Evolutionary conservation across 2,329 filamentous ascomycete genomes (phyloP).

Genomic region (Nemania diffusa): DNA sequence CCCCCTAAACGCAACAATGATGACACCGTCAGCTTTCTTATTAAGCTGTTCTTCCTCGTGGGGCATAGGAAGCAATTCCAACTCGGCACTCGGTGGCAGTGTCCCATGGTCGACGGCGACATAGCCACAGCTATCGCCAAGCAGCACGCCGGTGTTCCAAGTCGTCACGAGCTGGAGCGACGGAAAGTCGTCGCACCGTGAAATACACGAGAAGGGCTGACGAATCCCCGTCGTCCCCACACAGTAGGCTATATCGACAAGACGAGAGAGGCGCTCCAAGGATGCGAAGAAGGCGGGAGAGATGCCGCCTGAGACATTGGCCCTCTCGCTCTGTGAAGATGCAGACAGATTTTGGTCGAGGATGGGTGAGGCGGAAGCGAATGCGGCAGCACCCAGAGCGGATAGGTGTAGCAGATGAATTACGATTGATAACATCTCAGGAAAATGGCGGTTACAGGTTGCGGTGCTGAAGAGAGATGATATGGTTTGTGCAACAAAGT

Average conservation of each 20-base stretch:
- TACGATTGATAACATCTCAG: constrained; percentile 32
- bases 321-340: constrained; percentile 22
- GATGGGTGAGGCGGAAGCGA: constrained; percentile 35
- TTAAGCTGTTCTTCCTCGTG: constrained; percentile 16
- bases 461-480: constrained; percentile 1
- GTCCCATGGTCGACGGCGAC: constrained; percentile 81
- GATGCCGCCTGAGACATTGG: constrained; percentile 52
- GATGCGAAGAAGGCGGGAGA: constrained; percentile 76
- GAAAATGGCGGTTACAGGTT: constrained; percentile 14
- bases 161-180: constrained; percentile 81
- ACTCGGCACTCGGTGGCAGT: constrained; percentile 30
- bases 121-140: constrained; percentile 94
- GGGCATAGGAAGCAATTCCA: background rate
- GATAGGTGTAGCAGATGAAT: constrained; percentile 28
- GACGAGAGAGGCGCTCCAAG: constrained; percentile 86
- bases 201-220: constrained; percentile 85
- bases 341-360: constrained; percentile 27
- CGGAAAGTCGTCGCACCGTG: constrained; percentile 85
- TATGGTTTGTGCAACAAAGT: constrained; percentile 5
- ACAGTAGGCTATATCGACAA: constrained; percentile 96
- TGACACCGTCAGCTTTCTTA: constrained; percentile 52
- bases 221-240: constrained; percentile 84
- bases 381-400: constrained; percentile 18
- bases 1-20: constrained; percentile 90
- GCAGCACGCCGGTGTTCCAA: constrained; percentile 88